Percentiles rank a stretch among this genome's conserved stretches.
Conservation (phyloP, 2,329 filamentous ascomycete species). For the Penicillium sp. region DNA sequence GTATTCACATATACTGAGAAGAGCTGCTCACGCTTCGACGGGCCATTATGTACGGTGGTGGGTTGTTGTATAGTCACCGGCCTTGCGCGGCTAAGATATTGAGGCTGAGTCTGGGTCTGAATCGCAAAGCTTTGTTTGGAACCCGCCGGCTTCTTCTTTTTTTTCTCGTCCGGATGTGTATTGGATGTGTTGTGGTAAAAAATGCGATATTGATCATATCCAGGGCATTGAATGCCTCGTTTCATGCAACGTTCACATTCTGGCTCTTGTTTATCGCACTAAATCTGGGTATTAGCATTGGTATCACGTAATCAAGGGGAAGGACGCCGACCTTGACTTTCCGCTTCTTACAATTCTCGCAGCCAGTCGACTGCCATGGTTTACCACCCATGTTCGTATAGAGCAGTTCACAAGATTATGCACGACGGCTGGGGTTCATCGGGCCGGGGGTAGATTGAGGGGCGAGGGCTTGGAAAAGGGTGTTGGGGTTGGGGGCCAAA, state of each 20-base stretch:
- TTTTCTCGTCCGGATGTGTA: neutral
- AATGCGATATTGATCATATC: conserved; percentile 1
- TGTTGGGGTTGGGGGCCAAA: neutral
- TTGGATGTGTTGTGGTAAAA: neutral
- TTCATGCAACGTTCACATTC: conserved; percentile 4
- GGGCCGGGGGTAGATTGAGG: neutral
- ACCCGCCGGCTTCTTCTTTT: neutral
- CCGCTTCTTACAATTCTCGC: conserved; percentile 1
- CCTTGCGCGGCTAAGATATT: neutral
- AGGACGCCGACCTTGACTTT: conserved; percentile 3
- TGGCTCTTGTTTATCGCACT: conserved; percentile 7
- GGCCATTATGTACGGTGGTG: neutral
- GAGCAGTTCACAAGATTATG: neutral
- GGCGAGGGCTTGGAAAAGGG: neutral
- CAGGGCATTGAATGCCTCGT: neutral
- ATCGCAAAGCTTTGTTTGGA: neutral
- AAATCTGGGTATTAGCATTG: neutral
- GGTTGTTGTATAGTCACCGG: neutral
- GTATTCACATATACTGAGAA: conserved; percentile 2
- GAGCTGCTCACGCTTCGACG: conserved; percentile 4
- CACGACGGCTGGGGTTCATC: neutral
- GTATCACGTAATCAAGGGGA: neutral
- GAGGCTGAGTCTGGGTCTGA: neutral
- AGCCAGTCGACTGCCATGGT: conserved; percentile 5
- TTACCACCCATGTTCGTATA: conserved; percentile 1